Conservation (phyloP, 257 asterid genomes). For the Solanum bukasovii region DNA sequence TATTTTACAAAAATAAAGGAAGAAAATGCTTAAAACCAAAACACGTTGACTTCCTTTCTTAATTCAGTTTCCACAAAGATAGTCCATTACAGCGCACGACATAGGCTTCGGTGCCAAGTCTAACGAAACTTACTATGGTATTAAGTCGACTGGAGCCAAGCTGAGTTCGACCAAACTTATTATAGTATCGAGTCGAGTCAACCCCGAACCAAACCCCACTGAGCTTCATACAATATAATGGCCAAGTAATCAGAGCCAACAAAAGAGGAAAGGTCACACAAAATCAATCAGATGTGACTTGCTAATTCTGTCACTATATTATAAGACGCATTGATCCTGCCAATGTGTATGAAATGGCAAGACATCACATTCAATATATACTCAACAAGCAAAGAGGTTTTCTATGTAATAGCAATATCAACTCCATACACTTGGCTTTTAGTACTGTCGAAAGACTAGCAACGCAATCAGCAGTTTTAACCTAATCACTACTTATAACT, state of each 20-base stretch:
- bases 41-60: background rate
- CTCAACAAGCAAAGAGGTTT: background rate
- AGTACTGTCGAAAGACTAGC: background rate
- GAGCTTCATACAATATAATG: background rate
- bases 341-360: background rate
- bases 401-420: background rate
- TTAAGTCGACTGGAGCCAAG: background rate
- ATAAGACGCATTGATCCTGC: background rate
- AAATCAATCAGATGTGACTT: background rate
- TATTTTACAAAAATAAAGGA: background rate
- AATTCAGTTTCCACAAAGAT: too few species aligned
- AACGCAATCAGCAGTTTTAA: background rate
- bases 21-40: background rate
- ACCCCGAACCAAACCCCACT: background rate
- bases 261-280: background rate
- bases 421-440: background rate
- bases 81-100: too few species aligned
- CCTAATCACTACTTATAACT: background rate
- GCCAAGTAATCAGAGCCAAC: background rate
- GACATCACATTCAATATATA: background rate
- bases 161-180: background rate
- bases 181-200: too few species aligned
- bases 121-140: too few species aligned
- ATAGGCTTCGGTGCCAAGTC: too few species aligned
- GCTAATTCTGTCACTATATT: background rate